Evolutionary conservation across 2,329 filamentous ascomycete genomes (phyloP), one percentile per base, ranked within the genome.

Genomic region (Verticillium klebahnii): DNA sequence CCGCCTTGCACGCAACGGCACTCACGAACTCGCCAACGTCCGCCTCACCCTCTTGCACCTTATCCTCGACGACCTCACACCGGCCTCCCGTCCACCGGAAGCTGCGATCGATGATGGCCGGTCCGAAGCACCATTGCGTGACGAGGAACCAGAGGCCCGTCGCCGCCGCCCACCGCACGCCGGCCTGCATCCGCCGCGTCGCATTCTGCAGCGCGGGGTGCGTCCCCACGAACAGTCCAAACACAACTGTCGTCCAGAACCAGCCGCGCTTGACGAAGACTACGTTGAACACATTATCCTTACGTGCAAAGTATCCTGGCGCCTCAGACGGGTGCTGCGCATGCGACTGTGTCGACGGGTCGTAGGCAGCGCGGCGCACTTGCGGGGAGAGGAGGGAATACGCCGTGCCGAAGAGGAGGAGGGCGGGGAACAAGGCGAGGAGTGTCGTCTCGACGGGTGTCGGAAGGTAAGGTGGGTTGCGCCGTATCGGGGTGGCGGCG

Each of bases 61-160:
- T 34, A 17, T 34, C 25, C 29, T n/a, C 25, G 3, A 86, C 79
- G 15, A 86, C 69, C 71, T 92, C 87, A 73, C 95, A 99, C 70
- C 85, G 85, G 1, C 95, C 95, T 3, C 95, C 95, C 0, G 92
- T 97, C 74, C 92, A 85, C n/a, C 87, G 82, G 74, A 98, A 99
- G 3, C 90, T 87, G 61, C 93, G 89, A 74, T 99, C 95, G 69
- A 98, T 94, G 57, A 99, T 80, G 23, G 93, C 83, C 2, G 95
- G 88, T 0, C 95, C 95, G 70, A 99, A 97, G 75, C 88, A 98
- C 95, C 95, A 98, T 79, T 98, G 95, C 66, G 95, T 99, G 19
- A 95, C 88, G 45, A 92, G 78, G 52, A 92, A 81, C 95, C 95
- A 99, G 76, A 88, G 89, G 1, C 77, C 70, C 9, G 95, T 98